Base-by-base conservation (phyloP, 257 asterid species). In the Solanum ossicruentum region DNA sequence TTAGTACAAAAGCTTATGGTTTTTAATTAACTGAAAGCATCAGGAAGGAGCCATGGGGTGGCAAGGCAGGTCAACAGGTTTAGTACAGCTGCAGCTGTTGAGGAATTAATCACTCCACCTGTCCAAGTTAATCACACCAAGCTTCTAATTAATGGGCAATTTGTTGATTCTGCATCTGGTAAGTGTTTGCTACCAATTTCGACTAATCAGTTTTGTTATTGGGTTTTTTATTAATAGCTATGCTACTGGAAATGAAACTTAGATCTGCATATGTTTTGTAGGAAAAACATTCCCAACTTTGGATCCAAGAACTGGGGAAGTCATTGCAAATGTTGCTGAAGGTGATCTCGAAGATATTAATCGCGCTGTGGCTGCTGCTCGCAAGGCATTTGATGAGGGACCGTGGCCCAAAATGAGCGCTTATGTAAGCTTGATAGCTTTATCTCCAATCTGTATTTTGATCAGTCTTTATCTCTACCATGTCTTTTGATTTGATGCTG, bases 341-440 rank as follows among this genome's bases (percentile, higher is more conserved):
- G 98, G 93, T 6, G 97, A 93, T 84, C 90, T 87, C 0, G 97
- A 94, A 54, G 98, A 94, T 63, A 75, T 92, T 49, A 85, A 94
- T 71, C 92, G 95, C 4, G 98, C 98, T 3, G 98, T 94, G 2
- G 86, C 94, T 16, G 95, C 97, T 79, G 98, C 98, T 16, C 91
- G 97, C 2, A 91, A 92, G 92, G 98, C 97, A 0, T 94, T 93
- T 26, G 98, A 94, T 72, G 95, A 91, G 58, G 97, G 97, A n/a
- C 97, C 98, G 0, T 94, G 98, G 98, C 97, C 97, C 1, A 91
- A 63, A 89, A 94, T 94, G 98, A 92, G 89, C 85, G 97, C 96
- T 83, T 92, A 94, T 86, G 98, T 94, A 86, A 56, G 84, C 15
- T 69, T 67, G 8, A 61, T 9, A 16, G 49, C 39, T 11, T 32